Evolutionary conservation across 495 filamentous ascomycete genomes (phyloP).

Genomic region (Gamarada debralockiae): DNA sequence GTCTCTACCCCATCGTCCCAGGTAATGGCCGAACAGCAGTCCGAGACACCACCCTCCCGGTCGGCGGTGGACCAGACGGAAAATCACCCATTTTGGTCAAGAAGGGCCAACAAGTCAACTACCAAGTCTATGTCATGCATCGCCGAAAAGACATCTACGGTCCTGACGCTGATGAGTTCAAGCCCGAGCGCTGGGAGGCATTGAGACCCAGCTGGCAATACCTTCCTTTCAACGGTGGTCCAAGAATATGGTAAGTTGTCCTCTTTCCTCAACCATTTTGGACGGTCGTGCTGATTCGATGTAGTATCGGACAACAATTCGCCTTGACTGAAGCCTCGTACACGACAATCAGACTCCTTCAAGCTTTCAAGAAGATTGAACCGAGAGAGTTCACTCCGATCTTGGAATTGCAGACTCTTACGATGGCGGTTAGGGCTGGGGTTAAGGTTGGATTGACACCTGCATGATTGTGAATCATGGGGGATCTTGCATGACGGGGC

Average conservation of each 20-base stretch:
- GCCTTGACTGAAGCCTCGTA: conserved; percentile 55
- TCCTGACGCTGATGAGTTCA: conserved; percentile 33
- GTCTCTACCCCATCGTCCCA: conserved; percentile 22
- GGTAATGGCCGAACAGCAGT: conserved; percentile 49
- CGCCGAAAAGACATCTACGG: conserved; percentile 23
- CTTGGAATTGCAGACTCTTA: conserved; percentile 23
- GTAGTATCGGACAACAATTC: conserved; percentile 42
- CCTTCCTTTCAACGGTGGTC: conserved; percentile 41
- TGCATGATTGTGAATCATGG: conserved; percentile 4
- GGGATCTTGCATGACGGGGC: too few relatives aligned
- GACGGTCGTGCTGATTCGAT: too few relatives aligned
- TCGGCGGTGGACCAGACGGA: conserved; percentile 47
- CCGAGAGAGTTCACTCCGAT: neutral
- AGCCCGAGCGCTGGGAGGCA: conserved; percentile 39
- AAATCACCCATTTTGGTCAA: conserved; percentile 42
- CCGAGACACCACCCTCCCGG: conserved; percentile 44
- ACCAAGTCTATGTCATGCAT: conserved; percentile 22
- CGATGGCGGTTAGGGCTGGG: conserved; percentile 20
- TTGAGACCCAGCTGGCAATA: conserved; percentile 24
- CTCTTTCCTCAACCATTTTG: neutral
- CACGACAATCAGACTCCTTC: conserved; percentile 55
- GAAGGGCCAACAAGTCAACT: conserved; percentile 28
- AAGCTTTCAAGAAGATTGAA: conserved; percentile 46
- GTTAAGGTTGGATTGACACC: conserved; percentile 37
- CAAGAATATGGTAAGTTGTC: conserved; percentile 47